A percentile compares a stretch with the other conserved stretches of the same genome.
These are phyloP conservation scores for Diplodia seriata DNA, from an alignment of 2,329 filamentous ascomycete genomes.

Conservation along the genomic window DNA sequence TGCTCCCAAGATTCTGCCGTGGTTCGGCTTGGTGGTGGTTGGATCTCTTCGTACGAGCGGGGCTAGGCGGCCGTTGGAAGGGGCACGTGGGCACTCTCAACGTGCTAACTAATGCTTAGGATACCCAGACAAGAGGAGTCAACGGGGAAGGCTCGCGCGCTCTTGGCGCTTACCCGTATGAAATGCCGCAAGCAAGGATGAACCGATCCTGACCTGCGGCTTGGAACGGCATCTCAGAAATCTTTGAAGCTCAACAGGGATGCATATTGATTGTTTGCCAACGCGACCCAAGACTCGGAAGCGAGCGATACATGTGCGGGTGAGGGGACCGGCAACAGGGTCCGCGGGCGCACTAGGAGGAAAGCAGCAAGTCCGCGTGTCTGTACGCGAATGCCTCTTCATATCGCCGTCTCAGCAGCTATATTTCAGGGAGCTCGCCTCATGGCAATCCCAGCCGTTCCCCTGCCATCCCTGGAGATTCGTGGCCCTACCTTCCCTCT, in stretches of 20 bases:
- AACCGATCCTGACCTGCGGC: too few species aligned
- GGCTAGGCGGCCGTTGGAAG: too few species aligned
- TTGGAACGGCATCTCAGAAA: too few species aligned
- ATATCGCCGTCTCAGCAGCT: background rate
- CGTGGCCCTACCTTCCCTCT: conserved; percentile 1
- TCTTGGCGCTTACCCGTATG: too few species aligned
- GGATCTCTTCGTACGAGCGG: background rate
- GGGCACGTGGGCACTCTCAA: conserved; percentile 2
- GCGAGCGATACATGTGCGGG: background rate
- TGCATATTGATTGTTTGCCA: too few species aligned
- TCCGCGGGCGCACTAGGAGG: background rate
- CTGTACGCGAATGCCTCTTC: background rate
- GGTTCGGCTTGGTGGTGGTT: background rate
- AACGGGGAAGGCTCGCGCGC: background rate
- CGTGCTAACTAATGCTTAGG: background rate
- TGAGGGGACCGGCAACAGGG: background rate
- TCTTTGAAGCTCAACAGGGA: too few species aligned
- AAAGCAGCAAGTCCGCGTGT: background rate
- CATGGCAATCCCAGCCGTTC: background rate
- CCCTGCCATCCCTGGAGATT: background rate
- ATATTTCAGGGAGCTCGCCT: background rate
- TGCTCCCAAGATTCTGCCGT: background rate
- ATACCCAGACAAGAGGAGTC: background rate
- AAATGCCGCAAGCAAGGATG: too few species aligned
- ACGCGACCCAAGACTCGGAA: background rate